Base-by-base conservation (phyloP, 176 grass and related monocot genomes). In the Puya raimondii region DNA sequence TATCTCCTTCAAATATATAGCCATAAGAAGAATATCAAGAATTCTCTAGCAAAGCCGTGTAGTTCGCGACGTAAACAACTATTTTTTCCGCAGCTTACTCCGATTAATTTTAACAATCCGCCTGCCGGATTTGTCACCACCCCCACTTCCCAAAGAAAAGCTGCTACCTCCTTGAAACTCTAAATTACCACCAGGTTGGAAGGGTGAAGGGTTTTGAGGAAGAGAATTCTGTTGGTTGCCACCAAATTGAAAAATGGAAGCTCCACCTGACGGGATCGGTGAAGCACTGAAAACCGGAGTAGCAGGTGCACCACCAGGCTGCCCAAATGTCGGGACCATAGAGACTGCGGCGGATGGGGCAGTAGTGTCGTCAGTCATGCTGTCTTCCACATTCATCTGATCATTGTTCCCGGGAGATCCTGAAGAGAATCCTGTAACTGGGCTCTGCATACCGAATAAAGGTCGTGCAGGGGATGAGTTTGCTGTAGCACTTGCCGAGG, bases 331-430 rank as follows among this genome's bases (percentile, higher is more conserved):
- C 5, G 78, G 71, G 68, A 81, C 72, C n/a, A 76, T 70, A 82
- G 73, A 88, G 58, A 80, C 22, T 4, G 68, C 77, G 11, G 85
- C 48, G 11, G 69, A 66, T 57, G 73, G 33, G 78, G 71, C 58
- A 68, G 85, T 85, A 11, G 53, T 79, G 72, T 87, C 88, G 71
- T 82, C 85, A 5, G 76, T 75, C 85, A 87, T 87, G 85, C 85
- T 87, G 70, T 87, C 84, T 4, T 91, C 81, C 9, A 82, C 50
- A 71, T 77, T 85, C 88, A 87, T 87, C 85, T 87, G 85, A 82
- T 82, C 85, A 82, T 79, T 42, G 4, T 42, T 87, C 80, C 72
- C 79, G 12, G 76, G 48, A 64, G 88, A 82, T 64, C 59, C 69
- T 76, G 76, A 80, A 51, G 65, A 50, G 2, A 87, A 82, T 23